These are phyloP conservation scores for Astrephomene gubernaculifera DNA, from an alignment of 139 green algal genomes.

Conservation along the genomic window DNA sequence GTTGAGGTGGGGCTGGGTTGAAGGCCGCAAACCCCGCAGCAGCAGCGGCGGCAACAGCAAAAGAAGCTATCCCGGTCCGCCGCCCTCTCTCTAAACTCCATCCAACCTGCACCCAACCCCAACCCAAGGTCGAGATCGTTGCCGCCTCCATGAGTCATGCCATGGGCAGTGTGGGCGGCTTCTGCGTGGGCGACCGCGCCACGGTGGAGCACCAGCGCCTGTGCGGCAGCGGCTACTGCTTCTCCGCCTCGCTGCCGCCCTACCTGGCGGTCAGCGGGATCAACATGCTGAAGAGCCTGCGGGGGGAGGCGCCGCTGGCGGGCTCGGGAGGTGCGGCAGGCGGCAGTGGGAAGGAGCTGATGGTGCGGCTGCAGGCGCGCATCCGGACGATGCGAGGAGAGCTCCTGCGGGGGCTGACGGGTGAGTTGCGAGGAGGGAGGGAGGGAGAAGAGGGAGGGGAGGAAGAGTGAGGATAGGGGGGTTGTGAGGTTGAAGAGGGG, in stretches of 20 bases:
- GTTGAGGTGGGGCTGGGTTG: too few relatives aligned
- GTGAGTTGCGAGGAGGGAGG: conserved; percentile 32
- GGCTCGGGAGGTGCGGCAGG: background rate
- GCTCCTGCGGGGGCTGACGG: conserved; percentile 55
- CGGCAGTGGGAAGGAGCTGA: conserved; percentile 24
- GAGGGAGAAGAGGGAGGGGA: too few relatives aligned
- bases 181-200: conserved; percentile 66
- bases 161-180: conserved; percentile 86
- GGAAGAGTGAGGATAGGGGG: too few relatives aligned
- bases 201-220: conserved; percentile 96
- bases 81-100: background rate
- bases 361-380: conserved; percentile 50
- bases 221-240: conserved; percentile 93
- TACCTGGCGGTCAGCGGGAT: conserved; percentile 85
- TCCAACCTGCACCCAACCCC: background rate
- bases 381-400: conserved; percentile 54
- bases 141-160: conserved; percentile 85
- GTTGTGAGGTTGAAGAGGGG: too few relatives aligned
- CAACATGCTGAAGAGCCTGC: conserved; percentile 30
- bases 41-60: too few relatives aligned
- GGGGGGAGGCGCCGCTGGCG: background rate
- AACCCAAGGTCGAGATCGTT: conserved; percentile 89
- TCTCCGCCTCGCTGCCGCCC: conserved; percentile 95
- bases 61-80: too few relatives aligned
- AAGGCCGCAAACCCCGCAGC: too few relatives aligned